Conservation (phyloP, 2,329 filamentous ascomycete species). For the Mycocentrospora acerina region DNA sequence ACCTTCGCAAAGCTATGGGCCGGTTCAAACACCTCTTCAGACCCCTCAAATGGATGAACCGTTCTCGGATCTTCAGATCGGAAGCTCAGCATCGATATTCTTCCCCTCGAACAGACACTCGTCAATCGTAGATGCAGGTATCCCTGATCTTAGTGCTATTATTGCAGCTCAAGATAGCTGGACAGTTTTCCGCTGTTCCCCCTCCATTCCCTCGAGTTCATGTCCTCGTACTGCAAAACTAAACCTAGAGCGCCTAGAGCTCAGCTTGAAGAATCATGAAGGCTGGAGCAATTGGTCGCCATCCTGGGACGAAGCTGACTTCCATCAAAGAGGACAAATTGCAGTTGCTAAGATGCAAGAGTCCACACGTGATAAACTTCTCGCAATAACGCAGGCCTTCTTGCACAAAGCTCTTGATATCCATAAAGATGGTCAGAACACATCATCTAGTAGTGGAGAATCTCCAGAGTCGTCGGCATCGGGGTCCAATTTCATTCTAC, state of each 20-base stretch:
- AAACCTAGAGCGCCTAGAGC: slow-evolving; percentile 54
- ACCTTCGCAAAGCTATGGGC: slow-evolving; percentile 37
- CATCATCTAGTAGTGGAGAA: slow-evolving; percentile 45
- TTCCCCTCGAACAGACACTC: slow-evolving; percentile 43
- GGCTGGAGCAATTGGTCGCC: slow-evolving; percentile 55
- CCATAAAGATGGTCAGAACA: slow-evolving; percentile 55
- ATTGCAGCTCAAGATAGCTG: slow-evolving; percentile 55
- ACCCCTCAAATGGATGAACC: slow-evolving; percentile 51
- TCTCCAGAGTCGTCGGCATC: slow-evolving; percentile 51
- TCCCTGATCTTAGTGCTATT: slow-evolving; percentile 50
- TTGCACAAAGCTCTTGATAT: slow-evolving; percentile 70
- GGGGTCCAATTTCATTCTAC: slow-evolving; percentile 63
- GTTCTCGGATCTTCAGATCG: slow-evolving; percentile 50
- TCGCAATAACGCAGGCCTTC: slow-evolving; percentile 71
- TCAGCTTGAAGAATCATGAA: slow-evolving; percentile 54
- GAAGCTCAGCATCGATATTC: slow-evolving; percentile 45
- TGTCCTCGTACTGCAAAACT: slow-evolving; percentile 54
- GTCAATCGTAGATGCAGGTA: slow-evolving; percentile 41
- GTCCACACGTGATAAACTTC: slow-evolving; percentile 65
- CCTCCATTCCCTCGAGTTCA: slow-evolving; percentile 49
- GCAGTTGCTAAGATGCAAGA: slow-evolving; percentile 53
- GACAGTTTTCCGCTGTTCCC: slow-evolving; percentile 56
- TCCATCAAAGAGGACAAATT: slow-evolving; percentile 49
- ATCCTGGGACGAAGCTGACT: slow-evolving; percentile 52
- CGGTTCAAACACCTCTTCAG: slow-evolving; percentile 50